Evolutionary conservation across 176 grass and related monocot genomes (phyloP), one percentile per base, ranked within the genome.

Genomic region (Zoysia japonica): DNA sequence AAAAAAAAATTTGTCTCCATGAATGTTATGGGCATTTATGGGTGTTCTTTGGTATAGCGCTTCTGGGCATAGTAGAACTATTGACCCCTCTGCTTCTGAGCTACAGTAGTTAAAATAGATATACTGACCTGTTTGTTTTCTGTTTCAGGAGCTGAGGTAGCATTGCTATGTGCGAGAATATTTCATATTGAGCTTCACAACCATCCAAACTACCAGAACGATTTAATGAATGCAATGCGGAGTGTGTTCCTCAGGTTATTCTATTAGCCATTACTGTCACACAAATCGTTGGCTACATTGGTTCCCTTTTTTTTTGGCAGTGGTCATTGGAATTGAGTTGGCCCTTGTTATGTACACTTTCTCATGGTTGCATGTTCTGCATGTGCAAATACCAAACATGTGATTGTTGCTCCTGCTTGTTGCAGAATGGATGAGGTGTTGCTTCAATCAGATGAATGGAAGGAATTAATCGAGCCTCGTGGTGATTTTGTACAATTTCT

Each of bases 101-200:
- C 70, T 54, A 16, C 36, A 41, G 15, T 54, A 72, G 15, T 73
- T 72, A 44, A 40, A 71, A 72, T 52, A 13, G 20, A 42, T 41
- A 67, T 38, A 54, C 15, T 79, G 68, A 74, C 10, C 5, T 48
- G 36, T 66, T 57, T 20, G 19, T 73, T 57, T 73, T 74, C 61
- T 74, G 5, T 80, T 73, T 67, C 76, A 85, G 83, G 83, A 67
- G 39, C 47, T 79, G 68, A 78, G 20, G 68, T 78, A 65, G 75
- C 83, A 72, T 7, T 14, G 59, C 53, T 72, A 56, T 85, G 75
- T 11, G 75, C 75, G 0, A 40, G 9, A 38, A 57, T 3, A 19
- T 85, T 85, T 72, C 83, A 72, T 65, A 65, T 0, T 47, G 83
- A 72, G 11, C 68, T 85, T 65, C 11, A 14, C 1, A 19, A 19